Percentiles rank a stretch among this genome's conserved stretches.
phyloP scores from a whole-genome alignment of 2,329 filamentous ascomycete species.

The Phialemoniopsis sp. region DNA sequence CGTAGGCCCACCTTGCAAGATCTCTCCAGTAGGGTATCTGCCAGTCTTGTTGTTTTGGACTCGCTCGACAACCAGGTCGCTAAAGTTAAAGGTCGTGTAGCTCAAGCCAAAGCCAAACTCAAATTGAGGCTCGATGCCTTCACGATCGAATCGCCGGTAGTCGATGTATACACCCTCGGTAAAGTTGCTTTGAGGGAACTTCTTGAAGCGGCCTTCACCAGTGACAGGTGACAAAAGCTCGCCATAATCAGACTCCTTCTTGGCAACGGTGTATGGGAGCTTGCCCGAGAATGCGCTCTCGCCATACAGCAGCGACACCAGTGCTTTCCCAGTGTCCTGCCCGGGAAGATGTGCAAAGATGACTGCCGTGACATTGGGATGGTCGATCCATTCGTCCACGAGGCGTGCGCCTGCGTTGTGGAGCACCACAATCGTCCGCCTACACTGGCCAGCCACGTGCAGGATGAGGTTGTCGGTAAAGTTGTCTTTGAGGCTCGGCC shows the following conservation, averaged over 20 bases:
- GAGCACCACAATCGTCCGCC: slow-evolving; percentile 43
- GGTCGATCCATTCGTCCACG: slow-evolving; percentile 44
- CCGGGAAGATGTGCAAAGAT: slow-evolving; percentile 47
- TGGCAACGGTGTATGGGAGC: slow-evolving; percentile 42
- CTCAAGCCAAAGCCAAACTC: slow-evolving; percentile 75
- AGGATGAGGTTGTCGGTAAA: slow-evolving; percentile 45
- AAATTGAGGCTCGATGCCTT: slow-evolving; percentile 61
- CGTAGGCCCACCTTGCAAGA: slow-evolving; percentile 10
- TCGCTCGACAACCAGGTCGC: slow-evolving; percentile 53
- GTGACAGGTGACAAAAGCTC: slow-evolving; percentile 12
- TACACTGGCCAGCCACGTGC: slow-evolving; percentile 44
- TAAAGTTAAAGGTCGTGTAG: slow-evolving; percentile 71
- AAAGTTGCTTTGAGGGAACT: slow-evolving; percentile 62
- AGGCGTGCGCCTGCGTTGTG: slow-evolving; percentile 45
- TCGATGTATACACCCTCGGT: slow-evolving; percentile 74
- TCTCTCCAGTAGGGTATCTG: slow-evolving; percentile 1
- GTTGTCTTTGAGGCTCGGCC: slow-evolving; percentile 55
- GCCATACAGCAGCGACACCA: slow-evolving; percentile 40
- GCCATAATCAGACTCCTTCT: slow-evolving; percentile 31
- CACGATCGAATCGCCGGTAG: slow-evolving; percentile 65
- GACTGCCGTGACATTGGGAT: slow-evolving; percentile 47
- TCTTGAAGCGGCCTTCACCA: slow-evolving; percentile 5
- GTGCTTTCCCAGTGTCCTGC: slow-evolving; percentile 41
- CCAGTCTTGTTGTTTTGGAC: slow-evolving; percentile 17
- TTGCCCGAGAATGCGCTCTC: slow-evolving; percentile 34